phyloP scores from a whole-genome alignment of 176 grass and related monocot species.

The Leersia perrieri region DNA sequence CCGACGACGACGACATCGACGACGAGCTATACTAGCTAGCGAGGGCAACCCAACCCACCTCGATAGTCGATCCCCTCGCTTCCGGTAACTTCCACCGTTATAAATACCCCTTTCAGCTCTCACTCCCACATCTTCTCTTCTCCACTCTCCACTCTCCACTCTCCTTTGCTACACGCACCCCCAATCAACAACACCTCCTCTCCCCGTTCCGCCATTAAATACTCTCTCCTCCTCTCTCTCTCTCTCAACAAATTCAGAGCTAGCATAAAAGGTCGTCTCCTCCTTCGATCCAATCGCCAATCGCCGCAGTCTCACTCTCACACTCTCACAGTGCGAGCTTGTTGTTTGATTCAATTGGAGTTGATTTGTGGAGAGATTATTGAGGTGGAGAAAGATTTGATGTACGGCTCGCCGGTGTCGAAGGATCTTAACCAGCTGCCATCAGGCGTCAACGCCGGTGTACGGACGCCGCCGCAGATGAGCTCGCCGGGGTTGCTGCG shows the following conservation, averaged over 20 bases:
- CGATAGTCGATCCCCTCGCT: not conserved
- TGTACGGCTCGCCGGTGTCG: conserved; percentile 69
- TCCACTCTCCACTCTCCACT: too few species aligned
- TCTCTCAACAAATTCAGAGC: not conserved
- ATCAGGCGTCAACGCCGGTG: not conserved
- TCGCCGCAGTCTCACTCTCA: too few species aligned
- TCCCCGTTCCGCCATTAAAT: conserved; percentile 9
- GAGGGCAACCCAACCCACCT: conserved; percentile 17
- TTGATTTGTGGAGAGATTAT: not conserved
- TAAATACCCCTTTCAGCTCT: conserved; percentile 38
- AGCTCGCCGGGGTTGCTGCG: conserved; percentile 68
- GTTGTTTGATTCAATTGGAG: not conserved
- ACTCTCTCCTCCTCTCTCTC: not conserved
- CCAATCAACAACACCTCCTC: not conserved
- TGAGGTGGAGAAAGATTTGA: conserved; percentile 41
- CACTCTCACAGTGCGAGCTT: not conserved
- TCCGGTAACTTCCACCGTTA: conserved; percentile 44
- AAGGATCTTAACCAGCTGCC: conserved; percentile 79
- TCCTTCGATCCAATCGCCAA: too few species aligned
- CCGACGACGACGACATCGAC: not conserved
- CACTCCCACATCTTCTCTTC: conserved; percentile 33
- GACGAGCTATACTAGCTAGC: not conserved
- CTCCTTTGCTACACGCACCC: conserved; percentile 7
- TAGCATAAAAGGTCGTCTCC: not conserved
- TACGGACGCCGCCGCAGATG: conserved; percentile 55